Evolutionary conservation across 192 early-diverging fungal genomes (phyloP).

Genomic region (Coemansia sp.): DNA sequence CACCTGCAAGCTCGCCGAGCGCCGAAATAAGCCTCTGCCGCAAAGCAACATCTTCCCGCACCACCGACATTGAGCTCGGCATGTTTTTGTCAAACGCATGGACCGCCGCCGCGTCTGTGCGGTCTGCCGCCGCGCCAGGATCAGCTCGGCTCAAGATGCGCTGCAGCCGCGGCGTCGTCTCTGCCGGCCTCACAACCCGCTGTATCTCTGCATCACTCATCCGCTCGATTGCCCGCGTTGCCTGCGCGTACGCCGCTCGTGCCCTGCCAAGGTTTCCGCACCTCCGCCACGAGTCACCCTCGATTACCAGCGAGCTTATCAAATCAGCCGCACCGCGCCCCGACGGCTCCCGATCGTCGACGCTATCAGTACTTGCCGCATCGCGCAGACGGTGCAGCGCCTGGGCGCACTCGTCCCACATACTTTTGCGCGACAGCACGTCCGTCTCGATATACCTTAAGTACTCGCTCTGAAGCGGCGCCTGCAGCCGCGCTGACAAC

Average conservation of each 20-base stretch:
- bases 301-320: conserved; percentile 18
- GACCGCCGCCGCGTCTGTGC: too few species aligned
- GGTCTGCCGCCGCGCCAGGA: neutral
- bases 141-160: conserved; percentile 15
- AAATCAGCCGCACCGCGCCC: neutral
- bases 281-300: conserved; percentile 40
- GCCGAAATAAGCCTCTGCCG: conserved; percentile 14
- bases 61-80: neutral
- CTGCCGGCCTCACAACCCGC: neutral
- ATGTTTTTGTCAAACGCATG: too few species aligned
- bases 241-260: conserved; percentile 14
- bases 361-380: neutral
- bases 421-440: conserved; percentile 30
- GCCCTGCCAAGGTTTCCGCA: conserved; percentile 9
- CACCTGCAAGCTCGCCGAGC: conserved; percentile 1
- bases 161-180: conserved; percentile 12
- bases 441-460: conserved; percentile 23
- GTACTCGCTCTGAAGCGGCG: conserved; percentile 17
- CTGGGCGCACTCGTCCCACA: conserved; percentile 24
- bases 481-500: conserved; percentile 14
- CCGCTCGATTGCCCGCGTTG: neutral
- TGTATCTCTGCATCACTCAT: neutral
- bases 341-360: neutral
- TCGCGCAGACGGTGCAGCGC: conserved; percentile 10
- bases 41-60: conserved; percentile 21